A percentile compares a stretch with the other conserved stretches of the same genome.
Evolutionary conservation across 208 protist genomes (phyloP).

Genomic region (Leishmania amazonensis): DNA sequence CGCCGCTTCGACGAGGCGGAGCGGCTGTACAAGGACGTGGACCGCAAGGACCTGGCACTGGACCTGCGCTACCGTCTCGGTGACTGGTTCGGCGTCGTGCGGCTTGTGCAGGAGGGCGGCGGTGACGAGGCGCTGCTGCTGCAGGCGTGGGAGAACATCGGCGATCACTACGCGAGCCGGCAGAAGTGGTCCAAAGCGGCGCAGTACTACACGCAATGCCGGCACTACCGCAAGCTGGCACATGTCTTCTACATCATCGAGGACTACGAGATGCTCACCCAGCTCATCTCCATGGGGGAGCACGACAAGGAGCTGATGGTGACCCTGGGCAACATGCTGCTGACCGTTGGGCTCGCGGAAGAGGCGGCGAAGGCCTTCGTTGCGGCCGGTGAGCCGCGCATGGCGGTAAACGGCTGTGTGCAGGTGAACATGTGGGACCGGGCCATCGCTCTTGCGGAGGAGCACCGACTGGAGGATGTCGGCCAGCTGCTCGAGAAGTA

Average conservation of each 20-base stretch:
- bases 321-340: constrained; percentile 89
- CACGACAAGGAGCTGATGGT: constrained; percentile 91
- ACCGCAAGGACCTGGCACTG: constrained; percentile 96
- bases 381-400: constrained; percentile 81
- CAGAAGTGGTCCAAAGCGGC: constrained; percentile 95
- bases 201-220: constrained; percentile 95
- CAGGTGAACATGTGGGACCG: constrained; percentile 93
- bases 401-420: constrained; percentile 95
- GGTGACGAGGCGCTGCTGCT: constrained; percentile 92
- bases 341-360: constrained; percentile 91
- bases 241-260: constrained; percentile 93
- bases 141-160: constrained; percentile 94
- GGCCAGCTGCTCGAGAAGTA: constrained; percentile 88
- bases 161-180: constrained; percentile 95
- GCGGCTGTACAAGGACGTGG: constrained; percentile 94
- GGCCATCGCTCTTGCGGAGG: constrained; percentile 91
- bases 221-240: constrained; percentile 88
- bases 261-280: constrained; percentile 91
- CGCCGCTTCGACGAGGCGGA: constrained; percentile 96
- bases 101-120: constrained; percentile 91
- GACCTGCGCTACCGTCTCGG: constrained; percentile 92
- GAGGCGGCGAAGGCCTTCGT: constrained; percentile 91
- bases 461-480: constrained; percentile 85
- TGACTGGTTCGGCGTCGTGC: constrained; percentile 96
- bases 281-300: constrained; percentile 86